A percentile compares a stretch with the other conserved stretches of the same genome.
These are phyloP conservation scores for Aureobasidium leucospermi DNA, from an alignment of 2,329 filamentous ascomycete species.

Conservation along the genomic window DNA sequence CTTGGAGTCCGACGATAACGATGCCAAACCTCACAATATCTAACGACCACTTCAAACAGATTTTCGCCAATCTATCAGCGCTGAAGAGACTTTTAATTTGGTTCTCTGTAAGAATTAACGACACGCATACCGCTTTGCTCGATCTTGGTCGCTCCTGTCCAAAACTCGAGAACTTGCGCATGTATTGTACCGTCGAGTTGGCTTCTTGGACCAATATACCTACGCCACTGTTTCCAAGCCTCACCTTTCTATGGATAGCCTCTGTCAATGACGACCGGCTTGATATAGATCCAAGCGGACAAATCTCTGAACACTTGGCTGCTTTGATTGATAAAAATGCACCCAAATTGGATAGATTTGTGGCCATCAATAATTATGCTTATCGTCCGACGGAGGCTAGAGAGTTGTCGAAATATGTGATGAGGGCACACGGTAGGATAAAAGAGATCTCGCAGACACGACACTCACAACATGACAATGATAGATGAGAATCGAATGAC, in stretches of 20 bases:
- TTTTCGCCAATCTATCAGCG: not conserved
- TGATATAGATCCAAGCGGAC: not conserved
- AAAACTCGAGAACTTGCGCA: not conserved
- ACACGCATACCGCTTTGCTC: not conserved
- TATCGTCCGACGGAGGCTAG: not conserved
- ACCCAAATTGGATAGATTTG: not conserved
- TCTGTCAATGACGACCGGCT: not conserved
- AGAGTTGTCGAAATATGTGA: not conserved
- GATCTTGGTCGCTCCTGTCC: not conserved
- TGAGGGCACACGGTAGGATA: not conserved
- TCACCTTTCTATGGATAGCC: not conserved
- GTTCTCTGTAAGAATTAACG: not conserved
- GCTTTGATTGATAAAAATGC: not conserved
- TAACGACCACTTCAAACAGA: not conserved
- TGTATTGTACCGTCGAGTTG: not conserved
- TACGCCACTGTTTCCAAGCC: not conserved
- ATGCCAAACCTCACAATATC: not conserved
- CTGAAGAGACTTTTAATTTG: not conserved
- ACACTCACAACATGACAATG: not conserved
- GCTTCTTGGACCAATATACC: not conserved
- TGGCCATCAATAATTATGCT: not conserved
- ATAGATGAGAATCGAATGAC: not conserved
- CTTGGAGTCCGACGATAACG: not conserved
- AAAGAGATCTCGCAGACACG: not conserved
- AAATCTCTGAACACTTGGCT: not conserved